These are phyloP conservation scores for Phytophthora vignae DNA, from an alignment of 352 stramenopile species.

Conservation along the genomic window DNA sequence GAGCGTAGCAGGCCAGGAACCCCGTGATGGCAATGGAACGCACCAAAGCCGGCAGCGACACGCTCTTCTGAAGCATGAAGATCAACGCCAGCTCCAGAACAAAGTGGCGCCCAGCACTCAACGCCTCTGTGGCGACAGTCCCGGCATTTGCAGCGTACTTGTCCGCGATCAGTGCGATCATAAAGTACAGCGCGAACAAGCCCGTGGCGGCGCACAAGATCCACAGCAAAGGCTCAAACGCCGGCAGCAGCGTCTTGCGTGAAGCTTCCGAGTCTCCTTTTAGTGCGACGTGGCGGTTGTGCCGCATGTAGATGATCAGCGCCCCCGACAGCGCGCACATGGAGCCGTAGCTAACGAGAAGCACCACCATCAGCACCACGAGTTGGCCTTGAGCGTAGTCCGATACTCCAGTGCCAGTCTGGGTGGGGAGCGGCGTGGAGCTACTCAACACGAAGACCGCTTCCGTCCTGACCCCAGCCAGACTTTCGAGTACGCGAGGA, in stretches of 20 bases:
- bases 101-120: constrained; percentile 57
- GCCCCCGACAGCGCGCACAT: constrained; percentile 43
- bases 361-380: constrained; percentile 39
- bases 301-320: constrained; percentile 57
- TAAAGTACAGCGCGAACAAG: constrained; percentile 44
- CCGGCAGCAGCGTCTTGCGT: constrained; percentile 55
- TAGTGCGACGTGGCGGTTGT: constrained; percentile 48
- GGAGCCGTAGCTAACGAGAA: constrained; percentile 47
- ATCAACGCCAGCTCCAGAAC: constrained; percentile 53
- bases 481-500: constrained; percentile 26
- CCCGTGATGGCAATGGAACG: constrained; percentile 42
- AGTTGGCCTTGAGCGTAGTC: constrained; percentile 38
- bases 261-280: constrained; percentile 49
- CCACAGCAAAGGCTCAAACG: constrained; percentile 63
- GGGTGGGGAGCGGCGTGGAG: neutral
- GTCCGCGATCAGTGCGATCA: constrained; percentile 31
- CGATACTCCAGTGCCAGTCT: constrained; percentile 9
- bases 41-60: constrained; percentile 52
- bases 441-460: neutral
- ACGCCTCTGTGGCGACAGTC: constrained; percentile 31
- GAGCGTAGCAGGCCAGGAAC: constrained; percentile 45
- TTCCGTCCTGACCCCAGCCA: neutral
- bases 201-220: constrained; percentile 40
- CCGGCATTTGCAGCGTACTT: constrained; percentile 29
- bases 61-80: constrained; percentile 67